These are phyloP conservation scores for Oryza meridionalis DNA, from an alignment of 176 grass and related monocot genomes.

Conservation along the genomic window DNA sequence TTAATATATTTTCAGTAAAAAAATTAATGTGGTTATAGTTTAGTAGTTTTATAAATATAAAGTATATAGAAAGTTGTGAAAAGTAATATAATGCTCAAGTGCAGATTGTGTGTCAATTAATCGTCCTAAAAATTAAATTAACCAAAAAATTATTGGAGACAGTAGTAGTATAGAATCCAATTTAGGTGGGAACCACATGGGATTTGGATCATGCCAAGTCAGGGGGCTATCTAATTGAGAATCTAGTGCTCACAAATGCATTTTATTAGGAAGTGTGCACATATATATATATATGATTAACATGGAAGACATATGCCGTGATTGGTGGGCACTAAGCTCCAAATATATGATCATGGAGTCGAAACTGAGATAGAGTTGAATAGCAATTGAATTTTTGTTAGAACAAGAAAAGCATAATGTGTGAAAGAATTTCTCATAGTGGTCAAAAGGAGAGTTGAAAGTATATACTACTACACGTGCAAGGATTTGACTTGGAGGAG, in stretches of 20 bases:
- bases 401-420: neutral
- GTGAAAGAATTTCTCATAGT: neutral
- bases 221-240: neutral
- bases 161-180: no score
- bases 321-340: neutral
- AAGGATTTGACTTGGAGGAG: neutral
- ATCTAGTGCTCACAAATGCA: neutral
- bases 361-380: neutral
- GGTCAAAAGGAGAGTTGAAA: neutral
- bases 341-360: neutral
- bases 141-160: neutral
- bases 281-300: neutral
- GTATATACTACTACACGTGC: neutral
- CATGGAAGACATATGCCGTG: neutral
- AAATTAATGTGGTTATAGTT: neutral
- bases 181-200: neutral
- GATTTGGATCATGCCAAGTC: neutral
- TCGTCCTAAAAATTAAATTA: neutral
- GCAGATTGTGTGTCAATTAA: neutral
- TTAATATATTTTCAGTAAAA: neutral
- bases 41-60: neutral
- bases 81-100: neutral
- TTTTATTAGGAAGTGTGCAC: neutral
- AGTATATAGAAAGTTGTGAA: neutral
- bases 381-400: neutral